Conservation (phyloP, 163 green algal genomes). For the Scenedesmus sp. region DNA sequence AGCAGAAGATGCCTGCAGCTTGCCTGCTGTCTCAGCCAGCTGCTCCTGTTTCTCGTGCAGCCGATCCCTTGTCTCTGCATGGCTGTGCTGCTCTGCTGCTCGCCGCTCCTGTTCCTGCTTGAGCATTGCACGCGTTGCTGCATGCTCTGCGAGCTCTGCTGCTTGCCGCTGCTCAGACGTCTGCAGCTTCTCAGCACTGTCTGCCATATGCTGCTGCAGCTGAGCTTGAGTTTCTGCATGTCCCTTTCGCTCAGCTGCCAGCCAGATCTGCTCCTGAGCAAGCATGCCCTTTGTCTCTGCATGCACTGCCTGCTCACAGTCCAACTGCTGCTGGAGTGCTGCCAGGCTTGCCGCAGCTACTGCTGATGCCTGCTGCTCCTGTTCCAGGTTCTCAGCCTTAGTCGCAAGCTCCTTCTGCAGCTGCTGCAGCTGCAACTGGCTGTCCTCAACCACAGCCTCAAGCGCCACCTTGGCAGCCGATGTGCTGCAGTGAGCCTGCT, state of each 20-base stretch:
- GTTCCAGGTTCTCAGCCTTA: neutral
- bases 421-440: constrained; percentile 3
- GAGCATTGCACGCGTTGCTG: neutral
- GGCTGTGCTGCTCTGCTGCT: neutral
- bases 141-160: constrained; percentile 18
- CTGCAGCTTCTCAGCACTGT: constrained; percentile 23
- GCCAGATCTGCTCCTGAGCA: constrained; percentile 23
- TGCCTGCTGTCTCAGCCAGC: neutral
- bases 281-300: neutral
- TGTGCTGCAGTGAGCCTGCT: constrained; percentile 3
- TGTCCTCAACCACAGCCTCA: neutral
- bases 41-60: constrained; percentile 29
- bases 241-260: constrained; percentile 4
- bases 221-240: neutral
- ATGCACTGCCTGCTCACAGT: constrained; percentile 1
- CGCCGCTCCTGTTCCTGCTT: neutral
- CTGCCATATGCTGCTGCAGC: neutral
- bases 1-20: neutral
- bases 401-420: neutral
- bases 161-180: neutral
- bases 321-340: neutral
- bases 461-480: neutral
- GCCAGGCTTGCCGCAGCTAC: neutral
- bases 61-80: neutral
- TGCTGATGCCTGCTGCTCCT: constrained; percentile 20